Evolutionary conservation across 805 yeast species (phyloP), one percentile per base, ranked within the genome.

Genomic region (Candida pini): DNA sequence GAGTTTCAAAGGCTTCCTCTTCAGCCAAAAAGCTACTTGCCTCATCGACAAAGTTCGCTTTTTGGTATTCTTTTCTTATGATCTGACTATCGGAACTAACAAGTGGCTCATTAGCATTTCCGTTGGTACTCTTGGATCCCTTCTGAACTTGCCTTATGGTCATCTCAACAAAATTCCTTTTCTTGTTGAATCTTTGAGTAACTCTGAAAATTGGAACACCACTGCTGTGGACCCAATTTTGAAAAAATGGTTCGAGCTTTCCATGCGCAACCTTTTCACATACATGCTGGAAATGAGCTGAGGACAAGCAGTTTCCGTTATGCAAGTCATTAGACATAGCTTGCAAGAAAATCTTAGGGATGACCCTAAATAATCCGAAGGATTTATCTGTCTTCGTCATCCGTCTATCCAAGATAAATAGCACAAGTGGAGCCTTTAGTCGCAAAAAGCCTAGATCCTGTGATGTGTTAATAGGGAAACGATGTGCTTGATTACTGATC

Each of bases 361-460:
- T 71, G 0, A 87, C 97, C 43, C 98, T 75, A 3, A 89, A 77
- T 40, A 92, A 65, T 2, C 98, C 98, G 56, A 92, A 83, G 0
- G 96, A 83, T 43, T 89, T 81, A 54, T 94, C 97, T 1, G 97
- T 87, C 53, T 92, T 92, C 1, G 96, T 89, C 95, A 92, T 87
- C 43, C 98, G 69, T 30, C 85, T 73, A 53, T 92, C 97, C 19
- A 92, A 63, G 26, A 90, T 88, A 49, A 76, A 82, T 30, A 92
- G 54, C 1, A 92, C 89, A 33, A 89, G 63, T 0, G 97, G 96
- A 0, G 96, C 80, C 51, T 92, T 92, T 31, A 90, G 61, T 28
- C 70, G 69, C 15, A 90, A 59, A 48, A 90, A 90, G 0, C 66
- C 69, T 5, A 90, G 57, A 47, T 85, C 94, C 14, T 62, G 60